A percentile compares a stretch with the other conserved stretches of the same genome.
Evolutionary conservation across 2,329 filamentous ascomycete species (phyloP).

Genomic region (Leptographium wingfieldii): DNA sequence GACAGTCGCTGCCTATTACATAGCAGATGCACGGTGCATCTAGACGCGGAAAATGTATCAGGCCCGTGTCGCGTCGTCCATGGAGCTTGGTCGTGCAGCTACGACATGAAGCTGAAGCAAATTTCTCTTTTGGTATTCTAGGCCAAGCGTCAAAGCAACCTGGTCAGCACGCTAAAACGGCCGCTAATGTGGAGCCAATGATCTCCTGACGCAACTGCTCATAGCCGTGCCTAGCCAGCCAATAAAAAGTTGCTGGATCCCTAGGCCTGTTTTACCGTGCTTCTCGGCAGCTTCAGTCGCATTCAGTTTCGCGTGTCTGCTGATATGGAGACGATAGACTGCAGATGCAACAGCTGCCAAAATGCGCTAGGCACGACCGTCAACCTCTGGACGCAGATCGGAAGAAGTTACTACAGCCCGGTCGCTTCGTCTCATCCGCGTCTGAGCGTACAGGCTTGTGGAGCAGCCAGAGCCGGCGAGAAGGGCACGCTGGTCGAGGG

Average conservation of each 20-base stretch:
- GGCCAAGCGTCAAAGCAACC: neutral
- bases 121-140: neutral
- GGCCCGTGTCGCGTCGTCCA: neutral
- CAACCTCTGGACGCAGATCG: slow-evolving; percentile 28
- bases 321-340: slow-evolving; percentile 23
- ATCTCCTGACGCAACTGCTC: neutral
- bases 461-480: slow-evolving; percentile 19
- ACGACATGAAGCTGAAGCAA: neutral
- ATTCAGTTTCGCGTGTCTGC: neutral
- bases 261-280: no score
- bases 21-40: neutral
- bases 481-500: slow-evolving; percentile 22
- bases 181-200: neutral
- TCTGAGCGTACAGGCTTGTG: slow-evolving; percentile 15
- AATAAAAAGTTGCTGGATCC: neutral
- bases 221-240: neutral
- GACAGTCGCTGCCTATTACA: neutral
- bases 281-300: neutral
- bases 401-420: slow-evolving; percentile 27
- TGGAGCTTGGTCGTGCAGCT: neutral
- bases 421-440: slow-evolving; percentile 15
- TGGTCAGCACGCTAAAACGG: neutral
- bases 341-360: slow-evolving; percentile 23
- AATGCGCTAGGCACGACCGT: slow-evolving; percentile 18
- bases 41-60: neutral